phyloP scores from a whole-genome alignment of 495 filamentous ascomycete species.

The Trichoderma asperelloides region DNA sequence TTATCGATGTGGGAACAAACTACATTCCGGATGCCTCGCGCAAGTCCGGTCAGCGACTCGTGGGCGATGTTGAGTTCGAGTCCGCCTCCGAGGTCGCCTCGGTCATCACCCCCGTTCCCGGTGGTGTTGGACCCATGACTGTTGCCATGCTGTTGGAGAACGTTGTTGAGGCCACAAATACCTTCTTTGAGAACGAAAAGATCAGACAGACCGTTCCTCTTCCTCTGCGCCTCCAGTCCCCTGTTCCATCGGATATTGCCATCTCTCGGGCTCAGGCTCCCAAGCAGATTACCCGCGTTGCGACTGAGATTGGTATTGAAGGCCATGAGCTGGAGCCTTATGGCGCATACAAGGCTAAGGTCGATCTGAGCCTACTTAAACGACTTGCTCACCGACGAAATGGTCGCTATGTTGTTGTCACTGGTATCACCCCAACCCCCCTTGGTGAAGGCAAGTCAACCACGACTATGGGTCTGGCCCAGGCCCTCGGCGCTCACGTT shows the following conservation, averaged over 20 bases:
- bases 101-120: conserved; percentile 93
- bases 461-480: conserved; percentile 91
- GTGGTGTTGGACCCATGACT: conserved; percentile 96
- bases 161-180: conserved; percentile 72
- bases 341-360: conserved; percentile 89
- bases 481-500: conserved; percentile 87
- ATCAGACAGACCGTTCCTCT: conserved; percentile 67
- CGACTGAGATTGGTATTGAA: conserved; percentile 80
- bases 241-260: conserved; percentile 89
- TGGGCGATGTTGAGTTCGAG: conserved; percentile 91
- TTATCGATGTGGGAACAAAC: conserved; percentile 97
- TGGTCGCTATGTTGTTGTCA: conserved; percentile 83
- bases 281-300: conserved; percentile 76
- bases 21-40: conserved; percentile 88
- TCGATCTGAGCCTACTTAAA: conserved; percentile 72
- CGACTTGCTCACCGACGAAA: conserved; percentile 78
- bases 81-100: conserved; percentile 79
- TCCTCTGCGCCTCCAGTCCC: conserved; percentile 61
- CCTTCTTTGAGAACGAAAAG: conserved; percentile 74
- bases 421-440: conserved; percentile 95
- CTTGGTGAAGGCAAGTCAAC: conserved; percentile 97
- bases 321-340: conserved; percentile 85
- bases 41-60: conserved; percentile 88
- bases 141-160: conserved; percentile 96
- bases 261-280: conserved; percentile 84